phyloP scores from a whole-genome alignment of 805 yeast species.

The Candida cerambycidarum region DNA sequence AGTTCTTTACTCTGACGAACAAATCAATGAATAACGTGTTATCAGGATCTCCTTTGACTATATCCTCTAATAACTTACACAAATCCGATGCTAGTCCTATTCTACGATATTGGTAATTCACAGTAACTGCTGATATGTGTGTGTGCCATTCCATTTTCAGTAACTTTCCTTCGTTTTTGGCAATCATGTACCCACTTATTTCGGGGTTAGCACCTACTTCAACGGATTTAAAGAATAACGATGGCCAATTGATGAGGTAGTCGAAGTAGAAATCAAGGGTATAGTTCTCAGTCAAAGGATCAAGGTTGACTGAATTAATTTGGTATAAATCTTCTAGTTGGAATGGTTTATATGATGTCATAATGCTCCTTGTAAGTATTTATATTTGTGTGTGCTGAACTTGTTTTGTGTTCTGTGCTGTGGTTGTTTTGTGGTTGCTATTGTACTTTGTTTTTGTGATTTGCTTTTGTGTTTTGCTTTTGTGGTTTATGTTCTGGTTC shows the following conservation, averaged over 20 bases:
- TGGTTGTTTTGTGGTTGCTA: not conserved
- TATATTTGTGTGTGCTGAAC: not conserved
- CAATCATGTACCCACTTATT: constrained; percentile 82
- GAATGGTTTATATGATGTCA: constrained; percentile 90
- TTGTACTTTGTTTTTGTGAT: not conserved
- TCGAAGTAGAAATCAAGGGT: constrained; percentile 80
- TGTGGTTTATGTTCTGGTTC: not conserved
- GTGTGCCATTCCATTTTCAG: constrained; percentile 84
- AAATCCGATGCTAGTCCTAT: constrained; percentile 81
- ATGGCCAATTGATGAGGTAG: constrained; percentile 85
- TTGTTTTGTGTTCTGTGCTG: not conserved
- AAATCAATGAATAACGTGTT: constrained; percentile 84
- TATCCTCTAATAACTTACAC: constrained; percentile 69
- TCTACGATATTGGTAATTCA: constrained; percentile 77
- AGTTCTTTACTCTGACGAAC: constrained; percentile 85
- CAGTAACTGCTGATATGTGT: constrained; percentile 94
- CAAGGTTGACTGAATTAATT: constrained; percentile 75
- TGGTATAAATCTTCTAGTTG: constrained; percentile 80
- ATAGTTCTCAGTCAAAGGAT: constrained; percentile 89
- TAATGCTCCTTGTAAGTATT: constrained; percentile 26
- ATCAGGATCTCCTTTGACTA: constrained; percentile 71
- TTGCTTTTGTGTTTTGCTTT: not conserved
- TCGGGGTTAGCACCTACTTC: constrained; percentile 30
- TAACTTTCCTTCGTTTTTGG: constrained; percentile 84
- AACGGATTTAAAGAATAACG: constrained; percentile 75